Percentiles rank a stretch among this genome's conserved stretches.
These are phyloP conservation scores for Ceratocystis diversiconidia DNA, from an alignment of 2,329 filamentous ascomycete species.

Conservation along the genomic window DNA sequence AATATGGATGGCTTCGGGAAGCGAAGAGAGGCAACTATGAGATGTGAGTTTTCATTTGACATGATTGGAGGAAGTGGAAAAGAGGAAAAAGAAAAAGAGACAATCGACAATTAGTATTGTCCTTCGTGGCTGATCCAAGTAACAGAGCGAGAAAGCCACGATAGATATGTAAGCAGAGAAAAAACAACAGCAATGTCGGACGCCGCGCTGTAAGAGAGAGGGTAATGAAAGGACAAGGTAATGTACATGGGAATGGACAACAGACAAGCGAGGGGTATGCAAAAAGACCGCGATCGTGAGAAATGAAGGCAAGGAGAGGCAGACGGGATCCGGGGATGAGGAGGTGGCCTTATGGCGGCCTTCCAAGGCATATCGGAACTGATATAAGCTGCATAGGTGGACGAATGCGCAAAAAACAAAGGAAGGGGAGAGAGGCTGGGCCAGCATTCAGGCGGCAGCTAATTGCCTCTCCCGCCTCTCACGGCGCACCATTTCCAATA, in stretches of 20 bases:
- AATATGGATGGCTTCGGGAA: neutral
- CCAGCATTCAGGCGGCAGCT: neutral
- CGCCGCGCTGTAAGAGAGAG: constrained; percentile 11
- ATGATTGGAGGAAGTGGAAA: neutral
- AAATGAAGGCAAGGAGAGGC: neutral
- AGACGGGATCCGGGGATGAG: neutral
- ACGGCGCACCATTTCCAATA: constrained; percentile 40
- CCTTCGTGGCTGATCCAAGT: constrained; percentile 1
- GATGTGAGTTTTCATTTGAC: neutral
- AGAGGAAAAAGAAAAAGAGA: neutral
- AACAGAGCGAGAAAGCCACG: neutral
- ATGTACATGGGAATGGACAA: constrained; percentile 1
- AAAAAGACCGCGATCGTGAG: constrained; percentile 2
- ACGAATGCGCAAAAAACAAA: neutral
- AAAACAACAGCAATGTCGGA: constrained; percentile 2
- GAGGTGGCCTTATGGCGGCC: neutral
- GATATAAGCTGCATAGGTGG: neutral
- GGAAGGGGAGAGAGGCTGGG: neutral
- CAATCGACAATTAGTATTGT: constrained; percentile 3
- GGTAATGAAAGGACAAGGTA: constrained; percentile 2
- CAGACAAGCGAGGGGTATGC: constrained; percentile 5
- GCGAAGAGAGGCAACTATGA: neutral
- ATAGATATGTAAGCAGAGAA: neutral
- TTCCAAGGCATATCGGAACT: neutral
- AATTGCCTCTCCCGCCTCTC: constrained; percentile 24